Base-by-base conservation (phyloP, 768 basidiomycete genomes). In the Porphyrellus cyaneotinctus region DNA sequence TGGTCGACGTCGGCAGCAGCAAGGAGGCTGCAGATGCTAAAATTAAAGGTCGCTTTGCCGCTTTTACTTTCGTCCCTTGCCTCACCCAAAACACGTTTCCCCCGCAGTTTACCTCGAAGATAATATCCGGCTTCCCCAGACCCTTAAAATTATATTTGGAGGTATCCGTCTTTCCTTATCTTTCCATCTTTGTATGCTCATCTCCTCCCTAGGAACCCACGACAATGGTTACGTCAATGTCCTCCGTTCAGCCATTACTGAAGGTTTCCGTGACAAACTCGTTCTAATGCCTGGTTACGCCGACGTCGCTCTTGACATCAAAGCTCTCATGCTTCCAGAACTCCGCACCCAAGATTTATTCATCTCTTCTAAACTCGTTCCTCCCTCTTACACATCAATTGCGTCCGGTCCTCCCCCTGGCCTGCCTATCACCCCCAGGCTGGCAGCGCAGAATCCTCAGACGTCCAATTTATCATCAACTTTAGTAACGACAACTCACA, bases 11-110 rank as follows among this genome's bases (percentile, higher is more conserved):
- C 46, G 87, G 87, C 43, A 72, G 71, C 54, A 81, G 75, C 45
- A 88, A 88, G 70, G 87, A 88, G 73, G 84, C 82, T 4, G 86
- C 84, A 26, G 86, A 88, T 66, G 77, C 82, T 39, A 88, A 88
- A 70, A 79, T 88, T 64, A 86, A 85, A 76, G 83, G 87, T 85
- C 58, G 11, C 33, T 47, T n/a, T 47, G n/a, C 32, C 24, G 44
- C 38, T 35, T 41, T 47, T 14, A 0, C 26, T 47, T 24, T 14
- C 28, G 7, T 31, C 22, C 37, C 10, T 43, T 36, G 43, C 38
- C 61, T 64, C 49, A 62, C 51, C 18, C 18, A 14, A 14, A 38
- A 10, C 37, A 31, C 46, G 26, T 47, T 54, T 24, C 38, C 17
- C 18, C 38, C 54, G 11, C 42, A 78, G 77, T 73, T 52, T 68